Conservation (phyloP, 148 eudicot species). For the Beta vulgaris region DNA sequence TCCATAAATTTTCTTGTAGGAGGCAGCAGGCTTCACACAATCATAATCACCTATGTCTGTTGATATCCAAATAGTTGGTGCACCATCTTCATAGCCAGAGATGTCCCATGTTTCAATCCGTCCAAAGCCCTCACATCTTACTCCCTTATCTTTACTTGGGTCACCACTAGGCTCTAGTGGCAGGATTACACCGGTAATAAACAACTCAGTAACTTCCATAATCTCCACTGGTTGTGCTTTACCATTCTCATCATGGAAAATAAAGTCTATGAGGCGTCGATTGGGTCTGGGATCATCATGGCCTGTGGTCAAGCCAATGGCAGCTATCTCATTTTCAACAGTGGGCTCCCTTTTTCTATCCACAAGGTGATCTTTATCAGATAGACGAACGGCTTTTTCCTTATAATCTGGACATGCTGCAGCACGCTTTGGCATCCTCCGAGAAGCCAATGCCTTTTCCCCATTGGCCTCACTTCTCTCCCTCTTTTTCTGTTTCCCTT, state of each 20-base stretch:
- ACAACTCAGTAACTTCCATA: slow-evolving; percentile 70
- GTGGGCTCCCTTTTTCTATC: slow-evolving; percentile 51
- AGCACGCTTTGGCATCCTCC: slow-evolving; percentile 81
- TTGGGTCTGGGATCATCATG: slow-evolving; percentile 65
- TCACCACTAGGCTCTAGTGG: slow-evolving; percentile 66
- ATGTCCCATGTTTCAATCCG: slow-evolving; percentile 86
- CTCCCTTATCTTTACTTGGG: slow-evolving; percentile 55
- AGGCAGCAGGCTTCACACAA: slow-evolving; percentile 62
- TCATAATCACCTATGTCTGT: slow-evolving; percentile 89
- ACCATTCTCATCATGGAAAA: slow-evolving; percentile 79
- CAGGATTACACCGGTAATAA: slow-evolving; percentile 72
- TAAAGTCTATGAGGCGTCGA: slow-evolving; percentile 71
- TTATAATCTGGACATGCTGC: slow-evolving; percentile 84
- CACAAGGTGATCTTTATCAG: slow-evolving; percentile 47
- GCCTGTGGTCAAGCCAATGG: slow-evolving; percentile 69
- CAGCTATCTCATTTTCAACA: slow-evolving; percentile 69
- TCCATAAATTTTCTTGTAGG: slow-evolving; percentile 67
- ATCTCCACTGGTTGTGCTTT: slow-evolving; percentile 77
- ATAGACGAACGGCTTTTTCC: slow-evolving; percentile 48
- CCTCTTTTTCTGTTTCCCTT: slow-evolving; percentile 37
- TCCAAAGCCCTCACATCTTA: slow-evolving; percentile 93
- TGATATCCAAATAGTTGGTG: slow-evolving; percentile 84
- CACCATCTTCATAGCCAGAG: slow-evolving; percentile 95
- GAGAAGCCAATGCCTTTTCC: slow-evolving; percentile 36
- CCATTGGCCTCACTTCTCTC: slow-evolving; percentile 24